phyloP scores from a whole-genome alignment of 257 asterid species.

The Solanum pinnatisectum region DNA sequence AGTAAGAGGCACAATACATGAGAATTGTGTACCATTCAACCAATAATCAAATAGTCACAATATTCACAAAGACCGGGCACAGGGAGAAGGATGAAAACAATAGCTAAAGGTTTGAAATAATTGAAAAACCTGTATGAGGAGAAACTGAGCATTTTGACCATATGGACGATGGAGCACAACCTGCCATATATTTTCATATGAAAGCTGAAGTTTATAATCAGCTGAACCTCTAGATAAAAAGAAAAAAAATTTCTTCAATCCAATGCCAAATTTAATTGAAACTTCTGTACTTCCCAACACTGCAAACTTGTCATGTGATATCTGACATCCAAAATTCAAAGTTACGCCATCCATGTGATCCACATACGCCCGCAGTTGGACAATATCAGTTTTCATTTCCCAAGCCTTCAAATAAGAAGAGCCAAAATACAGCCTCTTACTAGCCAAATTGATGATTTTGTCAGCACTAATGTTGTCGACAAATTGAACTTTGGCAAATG shows the following conservation, averaged over 20 bases:
- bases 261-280: constrained; percentile 48
- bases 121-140: constrained; percentile 61
- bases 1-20: background rate
- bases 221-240: constrained; percentile 8
- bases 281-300: constrained; percentile 29
- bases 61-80: background rate
- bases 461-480: constrained; percentile 12
- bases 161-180: constrained; percentile 31
- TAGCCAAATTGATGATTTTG: constrained; percentile 21
- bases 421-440: constrained; percentile 26
- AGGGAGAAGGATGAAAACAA: background rate
- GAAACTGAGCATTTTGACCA: constrained; percentile 18
- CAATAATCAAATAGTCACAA: background rate
- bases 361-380: constrained; percentile 14
- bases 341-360: constrained; percentile 33
- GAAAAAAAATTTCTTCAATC: constrained; percentile 47
- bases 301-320: constrained; percentile 31
- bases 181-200: constrained; percentile 66
- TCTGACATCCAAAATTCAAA: constrained; percentile 59
- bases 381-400: constrained; percentile 27
- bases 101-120: background rate
- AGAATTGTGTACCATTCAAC: background rate
- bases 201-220: constrained; percentile 67
- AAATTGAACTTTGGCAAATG: constrained; percentile 73
- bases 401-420: constrained; percentile 46